phyloP scores from a whole-genome alignment of 2,329 filamentous ascomycete species.

The Alternaria novae-zelandiae region DNA sequence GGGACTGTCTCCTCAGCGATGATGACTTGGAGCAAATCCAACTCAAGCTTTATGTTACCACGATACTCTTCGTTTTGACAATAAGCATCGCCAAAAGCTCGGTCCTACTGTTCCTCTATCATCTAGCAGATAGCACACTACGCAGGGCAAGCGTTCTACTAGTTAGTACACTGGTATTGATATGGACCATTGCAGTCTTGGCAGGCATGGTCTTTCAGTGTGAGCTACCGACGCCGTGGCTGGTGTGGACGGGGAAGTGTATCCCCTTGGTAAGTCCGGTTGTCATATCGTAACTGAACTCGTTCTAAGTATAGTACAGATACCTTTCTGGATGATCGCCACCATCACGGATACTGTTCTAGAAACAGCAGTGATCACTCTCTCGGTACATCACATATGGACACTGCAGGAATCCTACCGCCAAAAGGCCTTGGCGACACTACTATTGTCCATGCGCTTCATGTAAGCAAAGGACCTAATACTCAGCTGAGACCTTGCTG shows the following conservation, averaged over 20 bases:
- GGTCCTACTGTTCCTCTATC: constrained; percentile 26
- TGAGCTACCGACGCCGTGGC: constrained; percentile 33
- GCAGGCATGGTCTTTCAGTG: constrained; percentile 32
- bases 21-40: constrained; percentile 17
- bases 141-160: constrained; percentile 19
- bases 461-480: constrained; percentile 20
- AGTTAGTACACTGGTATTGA: constrained; percentile 18
- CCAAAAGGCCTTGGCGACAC: constrained; percentile 22
- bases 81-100: constrained; percentile 34
- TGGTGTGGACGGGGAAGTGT: constrained; percentile 28
- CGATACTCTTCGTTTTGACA: constrained; percentile 29
- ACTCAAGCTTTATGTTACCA: constrained; percentile 29
- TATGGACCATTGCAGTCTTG: constrained; percentile 29
- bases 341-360: constrained; percentile 24
- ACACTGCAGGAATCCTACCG: constrained; percentile 18
- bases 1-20: constrained; percentile 15
- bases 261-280: constrained; percentile 26
- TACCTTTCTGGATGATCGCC: constrained; percentile 31
- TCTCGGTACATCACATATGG: constrained; percentile 27
- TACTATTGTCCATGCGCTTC: constrained; percentile 27
- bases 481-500: not conserved
- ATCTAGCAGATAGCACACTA: constrained; percentile 17
- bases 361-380: constrained; percentile 23
- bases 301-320: not conserved
- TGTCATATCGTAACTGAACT: not conserved